Base-by-base conservation (phyloP, 2,329 filamentous ascomycete genomes). In the Chalara sp. region DNA sequence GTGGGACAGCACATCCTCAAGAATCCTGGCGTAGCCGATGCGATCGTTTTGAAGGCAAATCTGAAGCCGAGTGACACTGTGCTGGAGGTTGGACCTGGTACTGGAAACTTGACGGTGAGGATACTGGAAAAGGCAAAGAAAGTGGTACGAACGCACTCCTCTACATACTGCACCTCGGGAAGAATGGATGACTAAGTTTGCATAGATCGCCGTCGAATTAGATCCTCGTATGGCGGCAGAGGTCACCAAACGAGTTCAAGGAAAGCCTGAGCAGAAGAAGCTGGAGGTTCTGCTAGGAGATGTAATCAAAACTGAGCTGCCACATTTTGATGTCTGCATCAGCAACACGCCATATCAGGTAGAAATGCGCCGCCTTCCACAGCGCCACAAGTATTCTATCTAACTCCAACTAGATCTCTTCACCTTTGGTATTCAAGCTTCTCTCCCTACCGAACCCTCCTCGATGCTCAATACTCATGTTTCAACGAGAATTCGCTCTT, bases 191-290 rank as follows among this genome's bases (percentile, higher is more conserved):
- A 21, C 21, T 21, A 21, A 21, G 21, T 21, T 21, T 21, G 21
- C 21, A 21, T 21, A 21, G 45, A 87, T 91, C 47, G 87, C 88
- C 4, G 88, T 96, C 47, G 93, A 99, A 73, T 79, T 96, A 67
- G 93, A 99, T 71, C 91, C 93, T 21, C 80, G 93, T 64, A 97
- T 97, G 93, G 62, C 63, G 10, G 92, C 92, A 53, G 93, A 97
- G 72, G 80, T 96, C 56, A 93, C 89, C 44, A 91, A 95, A 71
- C 86, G 92, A 63, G 91, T 97, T 6, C 91, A 96, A 69, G 91
- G 89, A 21, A 95, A 85, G 42, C 89, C 91, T 0, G 79, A 86
- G 59, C 85, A 88, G 66, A 90, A 89, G 67, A 83, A 89, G 58
- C 74, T 99, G 37, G 90, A 96, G 61, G 83, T 97, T 37, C 74